Conservation (phyloP, 2,329 filamentous ascomycete genomes). For the Fusarium luffae region DNA sequence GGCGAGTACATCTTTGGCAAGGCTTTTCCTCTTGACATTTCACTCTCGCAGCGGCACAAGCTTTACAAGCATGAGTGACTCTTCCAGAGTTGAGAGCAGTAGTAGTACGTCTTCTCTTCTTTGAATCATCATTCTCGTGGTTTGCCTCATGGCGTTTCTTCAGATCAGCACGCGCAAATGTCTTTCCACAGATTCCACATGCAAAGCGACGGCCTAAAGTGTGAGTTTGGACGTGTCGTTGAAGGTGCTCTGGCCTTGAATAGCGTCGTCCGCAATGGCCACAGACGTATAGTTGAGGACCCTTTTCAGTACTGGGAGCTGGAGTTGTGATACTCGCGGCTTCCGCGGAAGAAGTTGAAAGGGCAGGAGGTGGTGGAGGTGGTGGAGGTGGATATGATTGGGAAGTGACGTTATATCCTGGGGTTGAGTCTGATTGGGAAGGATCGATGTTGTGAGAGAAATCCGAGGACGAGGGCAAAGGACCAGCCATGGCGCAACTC, state of each 20-base stretch:
- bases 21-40: conserved; percentile 68
- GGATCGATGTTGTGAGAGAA: conserved; percentile 47
- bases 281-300: conserved; percentile 59
- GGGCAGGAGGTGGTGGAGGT: conserved; percentile 18
- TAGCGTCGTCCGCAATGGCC: conserved; percentile 64
- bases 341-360: conserved; percentile 16
- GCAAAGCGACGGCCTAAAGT: conserved; percentile 62
- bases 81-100: conserved; percentile 59
- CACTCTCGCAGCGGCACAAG: conserved; percentile 63
- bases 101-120: conserved; percentile 59
- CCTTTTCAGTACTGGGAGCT: conserved; percentile 39
- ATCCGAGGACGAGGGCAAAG: conserved; percentile 46
- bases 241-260: conserved; percentile 65
- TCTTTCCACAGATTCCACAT: conserved; percentile 63
- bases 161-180: conserved; percentile 65
- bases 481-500: conserved; percentile 47
- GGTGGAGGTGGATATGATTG: conserved; percentile 29
- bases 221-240: conserved; percentile 63
- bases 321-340: neutral
- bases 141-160: conserved; percentile 64
- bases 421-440: conserved; percentile 41
- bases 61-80: conserved; percentile 64
- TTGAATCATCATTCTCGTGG: conserved; percentile 61
- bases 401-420: conserved; percentile 15
- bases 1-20: conserved; percentile 61